Evolutionary conservation across 441 rosid genomes (phyloP).

Genomic region (Pelargonium australe): DNA sequence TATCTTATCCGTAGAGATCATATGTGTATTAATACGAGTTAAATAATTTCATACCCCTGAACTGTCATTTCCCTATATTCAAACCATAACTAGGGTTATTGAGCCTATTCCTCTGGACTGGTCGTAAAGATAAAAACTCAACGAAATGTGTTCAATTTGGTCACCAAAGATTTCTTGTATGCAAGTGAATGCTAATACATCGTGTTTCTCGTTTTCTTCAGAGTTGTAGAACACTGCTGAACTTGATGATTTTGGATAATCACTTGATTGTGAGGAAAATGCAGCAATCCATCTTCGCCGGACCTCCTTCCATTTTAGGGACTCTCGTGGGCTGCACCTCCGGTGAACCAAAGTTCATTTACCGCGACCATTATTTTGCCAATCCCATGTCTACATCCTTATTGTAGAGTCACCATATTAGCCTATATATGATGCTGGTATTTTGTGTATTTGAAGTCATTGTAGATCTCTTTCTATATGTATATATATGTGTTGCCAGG

Average conservation of each 20-base stretch:
- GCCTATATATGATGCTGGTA: too few species aligned
- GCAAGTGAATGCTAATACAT: not conserved
- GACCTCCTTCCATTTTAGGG: constrained; percentile 50
- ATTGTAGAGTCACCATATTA: constrained; percentile 16
- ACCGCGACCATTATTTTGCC: constrained; percentile 67
- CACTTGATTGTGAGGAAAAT: constrained; percentile 57
- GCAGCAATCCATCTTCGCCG: constrained; percentile 43
- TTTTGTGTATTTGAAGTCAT: too few species aligned
- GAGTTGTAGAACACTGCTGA: constrained; percentile 72
- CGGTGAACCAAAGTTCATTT: constrained; percentile 39
- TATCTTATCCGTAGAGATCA: constrained; percentile 7
- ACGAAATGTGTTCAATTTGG: too few species aligned
- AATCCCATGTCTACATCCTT: constrained; percentile 42
- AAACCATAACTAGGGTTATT: too few species aligned
- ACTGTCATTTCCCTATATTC: too few species aligned
- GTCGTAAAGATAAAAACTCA: too few species aligned
- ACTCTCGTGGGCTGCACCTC: constrained; percentile 38
- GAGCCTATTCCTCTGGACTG: too few species aligned
- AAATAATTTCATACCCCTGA: too few species aligned
- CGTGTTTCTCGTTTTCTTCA: constrained; percentile 17
- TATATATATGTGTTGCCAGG: too few species aligned
- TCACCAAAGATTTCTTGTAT: not conserved
- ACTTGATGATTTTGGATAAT: constrained; percentile 67
- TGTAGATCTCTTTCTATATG: too few species aligned
- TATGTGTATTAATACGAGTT: too few species aligned